A percentile compares a stretch with the other conserved stretches of the same genome.
These are phyloP conservation scores for Erodium trifolium DNA, from an alignment of 441 rosid genomes.

Conservation along the genomic window DNA sequence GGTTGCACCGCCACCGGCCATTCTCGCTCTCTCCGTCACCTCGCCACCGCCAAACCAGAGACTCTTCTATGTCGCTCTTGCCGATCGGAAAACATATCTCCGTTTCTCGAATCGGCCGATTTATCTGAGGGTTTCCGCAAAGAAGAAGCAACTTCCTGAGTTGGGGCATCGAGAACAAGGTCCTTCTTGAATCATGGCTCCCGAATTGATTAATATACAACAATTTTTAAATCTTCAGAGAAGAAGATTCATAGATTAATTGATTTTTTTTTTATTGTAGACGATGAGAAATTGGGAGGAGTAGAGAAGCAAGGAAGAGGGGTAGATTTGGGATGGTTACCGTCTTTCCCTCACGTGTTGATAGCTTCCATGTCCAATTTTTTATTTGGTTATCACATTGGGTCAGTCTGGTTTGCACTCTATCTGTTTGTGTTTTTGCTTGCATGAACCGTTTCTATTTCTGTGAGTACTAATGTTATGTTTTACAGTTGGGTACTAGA, in stretches of 20 bases:
- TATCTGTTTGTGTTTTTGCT: background rate
- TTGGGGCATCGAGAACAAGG: conserved; percentile 26
- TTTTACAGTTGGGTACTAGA: background rate
- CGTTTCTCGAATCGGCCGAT: conserved; percentile 20
- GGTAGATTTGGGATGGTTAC: conserved; percentile 52
- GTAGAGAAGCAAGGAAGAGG: conserved; percentile 19
- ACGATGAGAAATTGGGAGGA: conserved; percentile 20
- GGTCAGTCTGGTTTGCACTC: conserved; percentile 25
- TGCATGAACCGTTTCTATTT: background rate
- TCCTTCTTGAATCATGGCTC: conserved; percentile 9
- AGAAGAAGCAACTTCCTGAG: conserved; percentile 28
- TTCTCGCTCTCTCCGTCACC: conserved; percentile 1
- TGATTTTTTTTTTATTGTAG: conserved; percentile 19
- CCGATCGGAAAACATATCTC: background rate
- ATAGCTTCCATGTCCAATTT: conserved; percentile 71
- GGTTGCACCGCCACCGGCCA: conserved; percentile 14
- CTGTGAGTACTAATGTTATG: background rate
- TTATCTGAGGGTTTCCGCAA: conserved; percentile 20
- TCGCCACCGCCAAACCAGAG: conserved; percentile 12
- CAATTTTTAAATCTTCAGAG: background rate
- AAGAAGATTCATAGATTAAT: background rate
- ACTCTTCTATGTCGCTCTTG: conserved; percentile 1
- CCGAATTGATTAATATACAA: background rate
- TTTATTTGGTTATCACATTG: conserved; percentile 79
- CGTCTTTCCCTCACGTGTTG: conserved; percentile 57